Percentiles rank a stretch among this genome's conserved stretches.
Conservation (phyloP, 2,329 filamentous ascomycete genomes). For the Teratosphaeria viscida region DNA sequence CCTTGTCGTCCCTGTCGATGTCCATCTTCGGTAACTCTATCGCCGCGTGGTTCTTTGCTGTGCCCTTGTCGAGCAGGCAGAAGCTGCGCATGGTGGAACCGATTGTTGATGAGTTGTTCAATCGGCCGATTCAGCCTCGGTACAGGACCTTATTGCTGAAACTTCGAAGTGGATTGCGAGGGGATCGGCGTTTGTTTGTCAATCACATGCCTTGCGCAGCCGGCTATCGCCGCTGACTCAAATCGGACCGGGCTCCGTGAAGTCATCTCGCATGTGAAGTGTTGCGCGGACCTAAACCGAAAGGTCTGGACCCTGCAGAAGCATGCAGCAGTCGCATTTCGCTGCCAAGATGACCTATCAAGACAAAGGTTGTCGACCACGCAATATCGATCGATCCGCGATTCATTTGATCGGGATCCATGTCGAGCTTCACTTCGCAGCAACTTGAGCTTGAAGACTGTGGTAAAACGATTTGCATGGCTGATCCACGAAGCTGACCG, state of each 20-base stretch:
- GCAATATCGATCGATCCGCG: neutral
- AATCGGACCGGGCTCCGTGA: neutral
- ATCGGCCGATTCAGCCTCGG: neutral
- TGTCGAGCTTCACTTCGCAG: neutral
- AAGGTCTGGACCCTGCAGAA: neutral
- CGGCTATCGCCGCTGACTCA: neutral
- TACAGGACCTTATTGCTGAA: neutral
- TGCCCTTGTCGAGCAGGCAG: neutral
- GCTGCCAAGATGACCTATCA: neutral
- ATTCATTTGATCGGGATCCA: neutral
- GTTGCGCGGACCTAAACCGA: neutral
- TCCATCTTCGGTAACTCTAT: neutral
- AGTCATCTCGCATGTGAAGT: neutral
- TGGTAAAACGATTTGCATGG: slow-evolving; percentile 23
- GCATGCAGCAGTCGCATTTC: neutral
- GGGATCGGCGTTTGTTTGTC: neutral
- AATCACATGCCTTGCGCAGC: neutral
- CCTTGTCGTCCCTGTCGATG: neutral
- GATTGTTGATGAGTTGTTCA: neutral
- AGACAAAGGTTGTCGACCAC: neutral
- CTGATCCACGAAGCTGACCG: slow-evolving; percentile 23
- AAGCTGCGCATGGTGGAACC: neutral
- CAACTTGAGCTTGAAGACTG: slow-evolving; percentile 5
- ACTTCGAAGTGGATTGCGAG: neutral
- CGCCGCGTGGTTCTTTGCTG: neutral